These are phyloP conservation scores for Sungouiozyma intestinalis DNA, from an alignment of 805 yeast species.

Conservation along the genomic window DNA sequence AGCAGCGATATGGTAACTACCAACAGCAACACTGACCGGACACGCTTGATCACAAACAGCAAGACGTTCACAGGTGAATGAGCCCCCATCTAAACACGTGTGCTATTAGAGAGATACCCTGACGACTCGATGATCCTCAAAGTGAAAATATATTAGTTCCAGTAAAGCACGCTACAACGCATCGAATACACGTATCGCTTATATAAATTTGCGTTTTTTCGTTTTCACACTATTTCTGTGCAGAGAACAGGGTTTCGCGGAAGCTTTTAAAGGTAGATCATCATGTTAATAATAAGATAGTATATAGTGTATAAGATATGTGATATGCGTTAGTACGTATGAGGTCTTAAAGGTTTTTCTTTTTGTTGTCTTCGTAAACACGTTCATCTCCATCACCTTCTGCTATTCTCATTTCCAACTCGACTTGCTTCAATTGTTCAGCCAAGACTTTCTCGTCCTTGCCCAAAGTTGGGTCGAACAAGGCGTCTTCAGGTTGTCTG, in stretches of 20 bases:
- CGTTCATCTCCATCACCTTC: slow-evolving; percentile 75
- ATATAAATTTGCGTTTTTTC: too few species aligned
- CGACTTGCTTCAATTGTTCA: slow-evolving; percentile 64
- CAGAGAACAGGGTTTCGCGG: too few species aligned
- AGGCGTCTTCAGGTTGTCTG: slow-evolving; percentile 81
- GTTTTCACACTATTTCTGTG: too few species aligned
- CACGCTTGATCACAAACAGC: slow-evolving; percentile 10
- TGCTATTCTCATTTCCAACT: slow-evolving; percentile 61
- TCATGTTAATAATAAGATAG: too few species aligned
- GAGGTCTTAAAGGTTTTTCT: not conserved
- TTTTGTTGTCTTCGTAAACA: slow-evolving; percentile 38
- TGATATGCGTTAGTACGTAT: too few species aligned
- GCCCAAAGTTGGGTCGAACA: slow-evolving; percentile 56
- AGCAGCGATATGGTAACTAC: slow-evolving; percentile 22
- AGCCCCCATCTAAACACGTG: not conserved
- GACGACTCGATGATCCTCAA: too few species aligned
- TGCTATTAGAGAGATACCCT: slow-evolving; percentile 11
- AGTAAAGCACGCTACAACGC: too few species aligned
- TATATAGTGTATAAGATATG: not conserved
- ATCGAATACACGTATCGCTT: too few species aligned
- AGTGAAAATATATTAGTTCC: too few species aligned
- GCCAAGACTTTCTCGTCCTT: slow-evolving; percentile 55
- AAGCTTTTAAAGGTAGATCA: too few species aligned
- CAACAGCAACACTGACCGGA: slow-evolving; percentile 22
- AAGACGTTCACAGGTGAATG: slow-evolving; percentile 6